These are phyloP conservation scores for Alloteropsis angusta DNA, from an alignment of 202 grass and related monocot genomes.

Conservation along the genomic window DNA sequence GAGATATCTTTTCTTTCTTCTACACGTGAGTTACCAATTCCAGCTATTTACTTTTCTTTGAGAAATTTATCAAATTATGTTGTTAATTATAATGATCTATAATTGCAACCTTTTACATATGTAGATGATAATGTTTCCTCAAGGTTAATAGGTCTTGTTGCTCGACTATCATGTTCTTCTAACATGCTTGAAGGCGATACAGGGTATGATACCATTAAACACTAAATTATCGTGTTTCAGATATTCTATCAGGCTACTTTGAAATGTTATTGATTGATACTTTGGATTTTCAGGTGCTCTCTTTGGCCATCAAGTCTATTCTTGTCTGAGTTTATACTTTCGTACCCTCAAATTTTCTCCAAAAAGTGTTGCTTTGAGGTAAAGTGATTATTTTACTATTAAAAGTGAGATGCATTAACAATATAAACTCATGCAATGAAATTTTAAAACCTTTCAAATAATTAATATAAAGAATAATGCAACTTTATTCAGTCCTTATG, in stretches of 20 bases:
- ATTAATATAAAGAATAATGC: background rate
- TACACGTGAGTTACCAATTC: conserved; percentile 42
- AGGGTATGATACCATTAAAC: conserved; percentile 47
- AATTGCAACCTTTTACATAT: conserved; percentile 4
- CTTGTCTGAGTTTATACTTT: conserved; percentile 92
- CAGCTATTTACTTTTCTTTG: background rate
- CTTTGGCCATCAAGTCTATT: conserved; percentile 96
- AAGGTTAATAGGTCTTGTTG: conserved; percentile 34
- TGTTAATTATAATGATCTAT: conserved; percentile 4
- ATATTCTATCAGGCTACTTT: conserved; percentile 11
- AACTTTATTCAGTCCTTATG: background rate
- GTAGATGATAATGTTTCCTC: conserved; percentile 28
- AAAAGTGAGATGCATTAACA: background rate
- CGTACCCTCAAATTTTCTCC: conserved; percentile 50
- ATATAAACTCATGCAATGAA: background rate
- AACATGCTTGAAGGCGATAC: conserved; percentile 99
- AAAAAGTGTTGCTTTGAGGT: conserved; percentile 77
- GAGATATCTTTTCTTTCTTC: conserved; percentile 74
- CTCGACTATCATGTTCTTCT: conserved; percentile 62
- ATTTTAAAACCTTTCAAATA: background rate
- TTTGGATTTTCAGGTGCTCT: conserved; percentile 47
- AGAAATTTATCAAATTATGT: background rate
- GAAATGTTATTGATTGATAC: conserved; percentile 8
- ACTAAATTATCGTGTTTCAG: background rate
- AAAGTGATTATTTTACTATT: background rate